Evolutionary conservation across 2,329 filamentous ascomycete species (phyloP), one percentile per base, ranked within the genome.

Genomic region (Acrocalymma vagum): DNA sequence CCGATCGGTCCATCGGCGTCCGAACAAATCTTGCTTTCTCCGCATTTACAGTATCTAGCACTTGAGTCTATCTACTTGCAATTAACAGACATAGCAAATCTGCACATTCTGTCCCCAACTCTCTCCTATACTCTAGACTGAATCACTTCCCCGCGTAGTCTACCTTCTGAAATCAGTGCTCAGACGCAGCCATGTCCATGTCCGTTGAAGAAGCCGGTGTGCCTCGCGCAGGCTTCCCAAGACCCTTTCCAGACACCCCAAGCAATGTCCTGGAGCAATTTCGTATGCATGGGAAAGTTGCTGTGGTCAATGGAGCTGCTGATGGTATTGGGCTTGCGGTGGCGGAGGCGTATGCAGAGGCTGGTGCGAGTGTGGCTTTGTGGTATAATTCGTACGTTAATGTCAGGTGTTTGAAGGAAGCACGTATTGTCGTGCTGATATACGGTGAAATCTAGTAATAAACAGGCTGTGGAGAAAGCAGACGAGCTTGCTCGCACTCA

Each of bases 381-480:
- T 76, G 72, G 71, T 76, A 75, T 36, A 61, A 67, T 40, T 49
- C 48, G 30, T 49, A 44, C 15, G 30, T 38, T 5, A n/a, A n/a
- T n/a, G n/a, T n/a, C n/a, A n/a, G n/a, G n/a, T n/a, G n/a, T n/a
- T n/a, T 23, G 20, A n/a, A n/a, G n/a, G n/a, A n/a, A n/a, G n/a
- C n/a, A n/a, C n/a, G n/a, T n/a, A n/a, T n/a, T n/a, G n/a, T n/a
- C n/a, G 9, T 9, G 14, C 23, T 25, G 8, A 14, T 15, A 15
- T 3, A 89, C 85, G 50, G 83, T 83, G 67, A 57, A 78, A 23
- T 80, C 78, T 10, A 78, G 80, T 22, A 72, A 78, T 9, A 71
- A 79, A 38, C 81, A 80, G 22, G 82, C 79, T 37, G 75, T 83
- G 65, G 78, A 80, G 69, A 84, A 84, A 69, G 73, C 80, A 36